Base-by-base conservation (phyloP, 805 yeast genomes). In the Ogataea naganishii region DNA sequence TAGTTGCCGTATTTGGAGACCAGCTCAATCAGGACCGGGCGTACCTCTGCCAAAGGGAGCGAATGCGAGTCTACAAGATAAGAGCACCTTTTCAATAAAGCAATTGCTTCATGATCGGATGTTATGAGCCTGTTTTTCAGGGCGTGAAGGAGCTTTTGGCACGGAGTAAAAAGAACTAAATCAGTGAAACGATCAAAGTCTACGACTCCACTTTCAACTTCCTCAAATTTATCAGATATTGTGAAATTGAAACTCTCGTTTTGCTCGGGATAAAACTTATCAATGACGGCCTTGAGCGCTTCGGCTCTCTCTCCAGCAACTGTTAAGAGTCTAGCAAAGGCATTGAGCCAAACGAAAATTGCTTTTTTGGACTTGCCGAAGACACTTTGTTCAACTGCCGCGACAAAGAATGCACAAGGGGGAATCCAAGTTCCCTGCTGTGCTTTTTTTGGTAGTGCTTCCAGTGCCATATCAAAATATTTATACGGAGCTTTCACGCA, bases 401-500 rank as follows among this genome's bases (percentile, higher is more conserved):
- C 65, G 10, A 73, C 59, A 2, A 66, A 40, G 29, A 79, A 65
- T 0, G 85, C 82, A 34, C 85, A 75, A 10, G 74, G 43, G n/a
- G 45, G 44, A n/a, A n/a, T n/a, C n/a, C n/a, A n/a, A n/a, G n/a
- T n/a, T n/a, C n/a, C n/a, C 1, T 39, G 33, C 18, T 49, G 53
- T 3, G 61, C 50, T 13, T 33, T 34, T 13, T 32, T 31, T 16
- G 22, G 24, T 4, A 17, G 11, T 4, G 38, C 24, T 21, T 30
- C 44, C 18, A 26, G 44, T 24, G 73, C 63, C 30, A 51, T 37
- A 47, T 89, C 96, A 31, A 84, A 67, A 43, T 86, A 89, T 47
- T 82, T 85, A 56, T 80, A 92, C 0, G 97, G 96, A 0, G 85
- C 56, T 37, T 72, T 67, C 21, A 79, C 67, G 37, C 78, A 66